Conservation (phyloP, 345 rosid species). For the Cardamine occulta region DNA sequence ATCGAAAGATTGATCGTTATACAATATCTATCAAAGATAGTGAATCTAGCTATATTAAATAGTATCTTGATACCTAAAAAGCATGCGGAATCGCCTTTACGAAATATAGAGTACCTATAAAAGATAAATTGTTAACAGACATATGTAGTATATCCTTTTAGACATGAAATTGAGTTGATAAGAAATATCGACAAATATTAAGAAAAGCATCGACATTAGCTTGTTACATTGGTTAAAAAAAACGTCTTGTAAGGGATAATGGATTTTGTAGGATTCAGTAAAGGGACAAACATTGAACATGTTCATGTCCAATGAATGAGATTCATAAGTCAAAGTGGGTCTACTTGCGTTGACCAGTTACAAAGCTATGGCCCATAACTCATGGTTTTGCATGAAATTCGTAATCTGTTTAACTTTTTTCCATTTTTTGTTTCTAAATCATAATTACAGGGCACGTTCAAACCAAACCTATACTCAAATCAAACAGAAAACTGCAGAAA, state of each 20-base stretch:
- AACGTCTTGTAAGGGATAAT: constrained; percentile 10
- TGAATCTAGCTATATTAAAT: background rate
- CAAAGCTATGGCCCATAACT: constrained; percentile 24
- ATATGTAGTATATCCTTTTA: background rate
- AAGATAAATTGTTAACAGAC: background rate
- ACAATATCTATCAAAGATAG: background rate
- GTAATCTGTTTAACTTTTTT: background rate
- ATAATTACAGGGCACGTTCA: background rate
- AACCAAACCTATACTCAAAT: background rate
- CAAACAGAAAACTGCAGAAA: background rate
- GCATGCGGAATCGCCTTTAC: constrained; percentile 17
- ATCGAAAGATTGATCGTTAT: background rate
- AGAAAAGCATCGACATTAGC: constrained; percentile 11
- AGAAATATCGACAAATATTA: constrained; percentile 3
- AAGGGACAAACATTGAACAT: constrained; percentile 37
- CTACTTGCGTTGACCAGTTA: constrained; percentile 34
- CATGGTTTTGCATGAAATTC: constrained; percentile 1
- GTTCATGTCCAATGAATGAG: constrained; percentile 34
- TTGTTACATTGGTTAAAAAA: constrained; percentile 7
- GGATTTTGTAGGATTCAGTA: constrained; percentile 8
- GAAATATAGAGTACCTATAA: background rate
- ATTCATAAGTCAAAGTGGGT: constrained; percentile 37
- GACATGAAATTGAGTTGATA: constrained; percentile 8
- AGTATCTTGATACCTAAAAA: background rate
- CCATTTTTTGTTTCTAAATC: background rate